Conservation (phyloP, 495 filamentous ascomycete species). For the Filosporella fistucella region DNA sequence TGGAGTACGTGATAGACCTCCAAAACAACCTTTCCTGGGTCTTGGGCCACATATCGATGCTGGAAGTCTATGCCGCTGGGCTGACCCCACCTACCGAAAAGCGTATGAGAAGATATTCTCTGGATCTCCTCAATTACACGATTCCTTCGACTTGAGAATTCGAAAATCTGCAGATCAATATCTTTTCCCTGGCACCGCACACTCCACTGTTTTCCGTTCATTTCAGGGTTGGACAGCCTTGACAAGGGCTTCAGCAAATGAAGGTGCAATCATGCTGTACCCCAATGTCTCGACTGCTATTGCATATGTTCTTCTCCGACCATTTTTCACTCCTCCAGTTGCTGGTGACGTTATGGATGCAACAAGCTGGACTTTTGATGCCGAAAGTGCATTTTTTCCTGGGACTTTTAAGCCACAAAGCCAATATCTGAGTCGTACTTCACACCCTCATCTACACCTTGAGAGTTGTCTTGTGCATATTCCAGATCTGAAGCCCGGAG, state of each 20-base stretch:
- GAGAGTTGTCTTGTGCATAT: constrained; percentile 12
- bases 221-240: constrained; percentile 25
- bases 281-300: constrained; percentile 14
- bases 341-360: constrained; percentile 13
- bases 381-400: constrained; percentile 16
- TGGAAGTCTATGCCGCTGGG: constrained; percentile 17
- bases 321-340: constrained; percentile 17
- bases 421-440: constrained; percentile 9
- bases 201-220: constrained; percentile 14
- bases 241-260: constrained; percentile 4
- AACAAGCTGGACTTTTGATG: constrained; percentile 17
- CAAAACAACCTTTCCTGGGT: constrained; percentile 15
- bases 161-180: constrained; percentile 13
- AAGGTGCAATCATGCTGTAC: constrained; percentile 17
- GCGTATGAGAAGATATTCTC: constrained; percentile 18
- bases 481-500: constrained; percentile 15
- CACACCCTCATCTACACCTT: constrained; percentile 19
- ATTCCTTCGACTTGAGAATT: constrained; percentile 11
- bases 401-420: constrained; percentile 14
- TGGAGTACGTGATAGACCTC: constrained; percentile 14
- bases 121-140: constrained; percentile 13
- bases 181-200: constrained; percentile 16
- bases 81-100: constrained; percentile 15
- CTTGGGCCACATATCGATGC: constrained; percentile 18
- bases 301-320: constrained; percentile 19